phyloP scores from a whole-genome alignment of 164 flowering plant genomes.

The Vitis rupestris region DNA sequence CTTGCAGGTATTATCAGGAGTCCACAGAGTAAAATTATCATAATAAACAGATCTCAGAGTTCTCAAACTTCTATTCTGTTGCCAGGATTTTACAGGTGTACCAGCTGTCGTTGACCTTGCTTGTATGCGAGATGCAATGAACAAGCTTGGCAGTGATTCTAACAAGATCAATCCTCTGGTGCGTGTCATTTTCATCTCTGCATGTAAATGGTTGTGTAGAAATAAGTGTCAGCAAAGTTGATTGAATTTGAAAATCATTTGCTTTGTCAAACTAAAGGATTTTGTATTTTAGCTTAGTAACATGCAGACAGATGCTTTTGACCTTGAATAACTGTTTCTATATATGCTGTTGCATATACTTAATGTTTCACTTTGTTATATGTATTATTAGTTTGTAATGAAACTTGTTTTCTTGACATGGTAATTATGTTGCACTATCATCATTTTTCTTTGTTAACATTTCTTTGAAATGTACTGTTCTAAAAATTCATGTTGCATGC shows the following conservation, averaged over 20 bases:
- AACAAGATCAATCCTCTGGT: conserved; percentile 96
- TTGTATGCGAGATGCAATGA: conserved; percentile 98
- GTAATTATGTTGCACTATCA: neutral
- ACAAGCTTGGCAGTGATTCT: conserved; percentile 84
- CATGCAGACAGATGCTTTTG: neutral
- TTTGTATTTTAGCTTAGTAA: neutral
- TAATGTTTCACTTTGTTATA: neutral
- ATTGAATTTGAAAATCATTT: no score
- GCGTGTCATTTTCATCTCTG: conserved; percentile 6
- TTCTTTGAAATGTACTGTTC: neutral
- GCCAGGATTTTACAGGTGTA: conserved; percentile 96
- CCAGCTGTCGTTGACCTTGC: conserved; percentile 99
- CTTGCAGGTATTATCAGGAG: conserved; percentile 52
- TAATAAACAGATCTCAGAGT: neutral
- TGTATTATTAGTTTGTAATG: neutral
- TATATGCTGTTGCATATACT: neutral
- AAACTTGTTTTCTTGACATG: neutral
- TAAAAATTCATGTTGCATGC: conserved; percentile 12
- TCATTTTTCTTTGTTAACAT: neutral
- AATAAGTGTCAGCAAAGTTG: no score
- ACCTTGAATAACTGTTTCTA: neutral
- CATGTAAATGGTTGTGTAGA: neutral
- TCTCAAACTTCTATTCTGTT: conserved; percentile 1
- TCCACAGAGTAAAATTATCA: neutral
- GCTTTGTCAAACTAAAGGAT: no score